Base-by-base conservation (phyloP, 2,329 filamentous ascomycete species). In the Colletotrichum caudatum region DNA sequence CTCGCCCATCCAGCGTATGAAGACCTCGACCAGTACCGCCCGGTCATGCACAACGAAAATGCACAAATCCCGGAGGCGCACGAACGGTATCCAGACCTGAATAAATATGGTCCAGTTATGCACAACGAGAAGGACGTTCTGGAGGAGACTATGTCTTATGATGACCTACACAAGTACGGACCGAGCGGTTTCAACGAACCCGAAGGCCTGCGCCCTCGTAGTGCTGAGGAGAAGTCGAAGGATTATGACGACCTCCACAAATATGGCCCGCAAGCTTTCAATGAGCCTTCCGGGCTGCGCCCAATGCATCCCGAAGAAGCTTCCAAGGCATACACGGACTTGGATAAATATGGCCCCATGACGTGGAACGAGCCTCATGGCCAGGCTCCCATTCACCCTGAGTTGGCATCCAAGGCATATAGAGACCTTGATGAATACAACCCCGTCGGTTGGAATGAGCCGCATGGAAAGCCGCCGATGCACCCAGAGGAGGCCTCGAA, bases 181-280 rank as follows among this genome's bases (percentile, higher is more conserved):
- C 79, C 81, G 3, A 76, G 81, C 18, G 69, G 65, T 6, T 81
- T 78, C 76, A 82, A 84, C 41, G 80, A 82, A 64, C 80, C 81
- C 1, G 78, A 82, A 65, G 80, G 80, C 3, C 72, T 80, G 20
- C 77, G 73, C 26, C 69, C 75, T 5, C 68, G 75, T 23, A 80
- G 78, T 1, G 69, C 75, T 1, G 81, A 84, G 33, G 82, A 84
- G 60, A 72, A 77, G 26, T 84, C 84, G n/a, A 80, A 82, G 69
- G 73, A 78, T 18, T 84, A 85, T 72, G 73, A 78, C 4, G 80
- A 84, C 37, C 77, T 83, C 57, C 75, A 76, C 35, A 70, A 77
- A 18, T 83, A 83, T 61, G 78, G 77, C 35, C 74, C 79, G 12
- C 74, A 77, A 7, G 64, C 66, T 5, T 81, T 78, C 77, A 81